These are phyloP conservation scores for Chlorella sp. DNA, from an alignment of 139 green algal species.

Conservation along the genomic window DNA sequence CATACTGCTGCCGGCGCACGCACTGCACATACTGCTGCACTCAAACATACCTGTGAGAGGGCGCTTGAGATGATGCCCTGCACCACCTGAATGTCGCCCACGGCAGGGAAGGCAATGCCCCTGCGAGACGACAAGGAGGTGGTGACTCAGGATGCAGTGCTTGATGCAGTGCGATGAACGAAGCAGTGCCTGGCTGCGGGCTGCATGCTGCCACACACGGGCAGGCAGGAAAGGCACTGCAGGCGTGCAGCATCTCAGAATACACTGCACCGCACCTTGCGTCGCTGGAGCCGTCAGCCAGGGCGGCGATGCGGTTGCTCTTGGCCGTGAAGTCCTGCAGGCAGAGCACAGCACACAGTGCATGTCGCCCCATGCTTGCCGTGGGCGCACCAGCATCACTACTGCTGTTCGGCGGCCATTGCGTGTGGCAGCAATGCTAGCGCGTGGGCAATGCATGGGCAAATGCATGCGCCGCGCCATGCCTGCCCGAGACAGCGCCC, in stretches of 20 bases:
- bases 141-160: background rate
- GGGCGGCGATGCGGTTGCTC: background rate
- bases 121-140: background rate
- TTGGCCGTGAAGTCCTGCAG: constrained; percentile 1
- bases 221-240: background rate
- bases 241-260: background rate
- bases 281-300: constrained; percentile 1
- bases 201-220: background rate
- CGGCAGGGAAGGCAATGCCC: constrained; percentile 4
- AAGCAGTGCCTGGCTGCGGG: background rate
- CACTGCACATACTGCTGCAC: no score
- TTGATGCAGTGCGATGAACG: background rate
- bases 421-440: no score
- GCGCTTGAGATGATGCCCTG: constrained; percentile 6
- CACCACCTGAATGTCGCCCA: constrained; percentile 21
- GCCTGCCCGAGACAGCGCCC: no score
- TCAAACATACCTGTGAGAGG: constrained; percentile 8
- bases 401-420: no score
- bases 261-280: constrained; percentile 2
- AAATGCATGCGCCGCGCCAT: no score
- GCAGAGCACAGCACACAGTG: no score
- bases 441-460: no score
- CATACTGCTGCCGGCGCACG: no score
- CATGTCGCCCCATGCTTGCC: no score
- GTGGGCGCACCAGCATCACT: no score